Percentiles rank a stretch among this genome's conserved stretches.
Evolutionary conservation across 495 filamentous ascomycete genomes (phyloP).

Genomic region (Sabuloglossum arenarium): DNA sequence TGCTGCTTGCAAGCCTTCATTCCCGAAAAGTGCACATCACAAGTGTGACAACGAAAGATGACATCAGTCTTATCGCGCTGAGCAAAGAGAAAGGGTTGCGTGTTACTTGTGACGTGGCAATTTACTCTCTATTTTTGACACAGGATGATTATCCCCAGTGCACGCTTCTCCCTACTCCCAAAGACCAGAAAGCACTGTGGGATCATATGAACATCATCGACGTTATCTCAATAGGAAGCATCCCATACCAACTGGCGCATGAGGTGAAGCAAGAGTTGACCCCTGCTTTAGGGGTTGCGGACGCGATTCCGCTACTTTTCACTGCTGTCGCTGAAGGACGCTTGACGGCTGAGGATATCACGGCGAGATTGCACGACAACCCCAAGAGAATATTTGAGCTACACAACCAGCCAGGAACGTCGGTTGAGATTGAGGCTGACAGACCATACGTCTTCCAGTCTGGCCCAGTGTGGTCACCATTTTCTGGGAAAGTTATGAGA

Average conservation of each 20-base stretch:
- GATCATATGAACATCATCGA: conserved; percentile 58
- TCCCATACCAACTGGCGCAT: conserved; percentile 58
- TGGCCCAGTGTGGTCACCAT: conserved; percentile 46
- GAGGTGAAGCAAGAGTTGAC: conserved; percentile 33
- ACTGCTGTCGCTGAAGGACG: conserved; percentile 59
- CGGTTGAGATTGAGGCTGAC: conserved; percentile 54
- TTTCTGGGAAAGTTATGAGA: conserved; percentile 47
- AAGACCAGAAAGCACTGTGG: conserved; percentile 64
- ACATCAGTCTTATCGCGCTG: conserved; percentile 59
- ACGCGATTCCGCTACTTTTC: conserved; percentile 57
- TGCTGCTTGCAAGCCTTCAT: conserved; percentile 64
- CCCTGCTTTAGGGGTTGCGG: conserved; percentile 45
- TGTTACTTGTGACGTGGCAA: conserved; percentile 68
- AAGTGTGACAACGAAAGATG: conserved; percentile 62
- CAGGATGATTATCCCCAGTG: conserved; percentile 54
- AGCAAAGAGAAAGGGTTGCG: conserved; percentile 67
- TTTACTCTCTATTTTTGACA: conserved; percentile 63
- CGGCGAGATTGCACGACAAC: conserved; percentile 50
- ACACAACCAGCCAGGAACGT: conserved; percentile 57
- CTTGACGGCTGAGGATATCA: conserved; percentile 55
- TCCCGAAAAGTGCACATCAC: conserved; percentile 69
- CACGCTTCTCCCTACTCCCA: conserved; percentile 40
- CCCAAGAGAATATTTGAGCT: conserved; percentile 74
- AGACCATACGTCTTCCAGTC: conserved; percentile 39
- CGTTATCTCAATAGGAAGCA: conserved; percentile 64